Percentiles rank a stretch among this genome's conserved stretches.
phyloP scores from a whole-genome alignment of 2,329 filamentous ascomycete genomes.

The Trichoderma atroviride region DNA sequence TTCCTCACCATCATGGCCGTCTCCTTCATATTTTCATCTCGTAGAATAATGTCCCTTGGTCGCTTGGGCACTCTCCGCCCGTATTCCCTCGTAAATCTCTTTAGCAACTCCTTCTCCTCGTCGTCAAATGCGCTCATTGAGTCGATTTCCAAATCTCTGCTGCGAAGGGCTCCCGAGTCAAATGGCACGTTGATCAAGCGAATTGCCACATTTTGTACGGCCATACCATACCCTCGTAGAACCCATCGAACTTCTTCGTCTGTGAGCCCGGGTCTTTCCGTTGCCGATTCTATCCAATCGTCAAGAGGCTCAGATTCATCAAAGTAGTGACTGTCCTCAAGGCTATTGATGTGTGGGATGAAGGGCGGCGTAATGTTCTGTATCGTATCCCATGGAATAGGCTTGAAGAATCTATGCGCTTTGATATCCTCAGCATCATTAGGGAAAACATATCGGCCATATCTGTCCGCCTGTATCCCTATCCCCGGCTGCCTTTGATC shows the following conservation, averaged over 20 bases:
- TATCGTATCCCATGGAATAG: conserved; percentile 75
- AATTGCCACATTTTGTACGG: conserved; percentile 48
- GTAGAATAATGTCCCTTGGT: conserved; percentile 80
- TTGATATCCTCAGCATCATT: conserved; percentile 91
- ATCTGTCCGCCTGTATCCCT: conserved; percentile 32
- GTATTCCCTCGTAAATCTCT: conserved; percentile 54
- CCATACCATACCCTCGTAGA: conserved; percentile 44
- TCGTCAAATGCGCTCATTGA: conserved; percentile 39
- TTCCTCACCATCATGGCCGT: conserved; percentile 80
- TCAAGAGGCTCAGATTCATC: conserved; percentile 77
- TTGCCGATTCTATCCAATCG: conserved; percentile 58
- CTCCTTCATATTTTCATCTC: conserved; percentile 68
- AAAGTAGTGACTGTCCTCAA: conserved; percentile 85
- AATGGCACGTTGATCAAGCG: conserved; percentile 52
- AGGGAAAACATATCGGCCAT: conserved; percentile 69
- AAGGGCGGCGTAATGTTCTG: conserved; percentile 76
- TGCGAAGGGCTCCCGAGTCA: conserved; percentile 52
- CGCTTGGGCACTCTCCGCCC: conserved; percentile 72
- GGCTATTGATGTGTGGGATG: conserved; percentile 68
- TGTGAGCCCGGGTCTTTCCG: conserved; percentile 37
- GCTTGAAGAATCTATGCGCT: conserved; percentile 80
- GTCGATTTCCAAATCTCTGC: conserved; percentile 54
- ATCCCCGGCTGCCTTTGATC: conserved; percentile 47
- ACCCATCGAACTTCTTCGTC: conserved; percentile 38
- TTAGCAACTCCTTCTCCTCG: conserved; percentile 48